These are phyloP conservation scores for Heliosperma pusillum DNA, from an alignment of 148 eudicot species.

Conservation along the genomic window DNA sequence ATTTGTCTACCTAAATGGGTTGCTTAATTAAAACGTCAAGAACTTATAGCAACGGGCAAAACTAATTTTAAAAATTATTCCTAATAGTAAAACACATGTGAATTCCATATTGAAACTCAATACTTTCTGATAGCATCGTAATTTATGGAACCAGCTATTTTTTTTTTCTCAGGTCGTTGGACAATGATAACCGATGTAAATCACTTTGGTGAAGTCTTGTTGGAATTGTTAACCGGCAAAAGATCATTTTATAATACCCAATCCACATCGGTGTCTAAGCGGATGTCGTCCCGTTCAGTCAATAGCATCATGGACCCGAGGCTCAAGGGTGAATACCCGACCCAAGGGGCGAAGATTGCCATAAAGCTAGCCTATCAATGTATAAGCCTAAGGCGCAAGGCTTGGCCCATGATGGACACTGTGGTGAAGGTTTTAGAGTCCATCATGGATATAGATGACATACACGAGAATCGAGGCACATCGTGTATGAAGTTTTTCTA, in stretches of 20 bases:
- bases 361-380: constrained; percentile 56
- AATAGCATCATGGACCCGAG: constrained; percentile 50
- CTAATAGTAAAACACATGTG: too few species aligned
- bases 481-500: constrained; percentile 41
- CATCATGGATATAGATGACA: constrained; percentile 34
- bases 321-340: constrained; percentile 60
- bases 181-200: constrained; percentile 65
- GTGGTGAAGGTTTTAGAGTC: constrained; percentile 44
- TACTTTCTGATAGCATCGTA: too few species aligned
- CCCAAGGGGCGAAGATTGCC: constrained; percentile 43
- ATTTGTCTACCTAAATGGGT: too few species aligned
- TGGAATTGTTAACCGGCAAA: constrained; percentile 54
- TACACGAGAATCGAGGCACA: constrained; percentile 26
- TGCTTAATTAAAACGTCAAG: too few species aligned
- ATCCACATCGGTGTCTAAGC: constrained; percentile 27
- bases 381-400: constrained; percentile 40
- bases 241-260: constrained; percentile 46
- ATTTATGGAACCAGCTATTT: too few species aligned
- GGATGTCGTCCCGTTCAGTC: constrained; percentile 24
- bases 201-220: constrained; percentile 58
- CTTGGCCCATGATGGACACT: constrained; percentile 42
- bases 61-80: too few species aligned
- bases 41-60: too few species aligned
- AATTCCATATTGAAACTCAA: too few species aligned
- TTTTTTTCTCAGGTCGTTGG: constrained; percentile 39